Base-by-base conservation (phyloP, 805 yeast species). In the Schizosaccharomyces pombe region DNA sequence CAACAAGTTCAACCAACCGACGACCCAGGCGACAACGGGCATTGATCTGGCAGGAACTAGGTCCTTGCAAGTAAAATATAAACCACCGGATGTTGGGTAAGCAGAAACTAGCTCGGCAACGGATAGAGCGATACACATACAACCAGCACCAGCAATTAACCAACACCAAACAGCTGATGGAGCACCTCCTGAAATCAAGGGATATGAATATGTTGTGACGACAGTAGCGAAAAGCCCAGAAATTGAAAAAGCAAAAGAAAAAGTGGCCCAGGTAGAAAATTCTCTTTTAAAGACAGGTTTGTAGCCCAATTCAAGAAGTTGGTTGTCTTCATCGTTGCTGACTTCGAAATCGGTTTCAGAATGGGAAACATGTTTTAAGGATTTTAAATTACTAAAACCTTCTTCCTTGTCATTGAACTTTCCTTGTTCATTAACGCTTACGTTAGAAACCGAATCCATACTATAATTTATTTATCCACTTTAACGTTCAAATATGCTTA, bases 161-260 rank as follows among this genome's bases (percentile, higher is more conserved):
- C 82, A 78, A 55, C 79, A 75, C 82, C 82, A 78, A 8, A 75
- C 74, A 19, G 72, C 71, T 1, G 78, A 73, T n/a, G 78, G 78
- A 6, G 82, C 77, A 2, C 83, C 84, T 12, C 79, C 78, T 6
- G 76, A 65, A n/a, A 55, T 52, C 37, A 73, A 62, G 6, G 77
- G 76, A 58, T 72, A 73, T 54, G 64, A 55, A 51, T 72, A 67
- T 8, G 79, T 75, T 33, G 79, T 75, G 9, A 80, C 70, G 33
- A 77, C 73, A 43, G 81, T 75, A 12, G 83, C 82, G 64, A 77
- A 72, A 52, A 78, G 68, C 19, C 83, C 82, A 63, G 80, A 78
- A 58, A 78, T 77, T 30, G 80, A 75, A 47, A 77, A 72, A 2
- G 82, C 82, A 58, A 77, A 77, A 2, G 81, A 79, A 59, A 75